Base-by-base conservation (phyloP, 192 early-diverging fungal species). In the Backusella morwellensis region DNA sequence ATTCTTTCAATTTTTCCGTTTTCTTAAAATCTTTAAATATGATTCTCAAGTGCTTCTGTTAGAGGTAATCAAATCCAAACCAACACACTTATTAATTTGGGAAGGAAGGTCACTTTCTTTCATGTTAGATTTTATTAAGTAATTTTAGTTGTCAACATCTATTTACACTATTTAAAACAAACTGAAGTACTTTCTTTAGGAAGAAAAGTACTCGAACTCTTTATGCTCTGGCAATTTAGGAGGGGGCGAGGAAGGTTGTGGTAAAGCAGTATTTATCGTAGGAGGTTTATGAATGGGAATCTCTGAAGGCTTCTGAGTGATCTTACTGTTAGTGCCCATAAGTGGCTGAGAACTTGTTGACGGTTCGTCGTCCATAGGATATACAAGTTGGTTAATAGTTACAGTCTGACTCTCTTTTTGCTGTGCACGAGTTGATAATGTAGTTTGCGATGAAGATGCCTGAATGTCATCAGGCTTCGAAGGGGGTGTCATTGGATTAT, bases 401-500 rank as follows among this genome's bases (percentile, higher is more conserved):
- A 63, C 23, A 1, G 11, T 63, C 29, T 29, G 21, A 5, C 56
- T 29, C 8, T 63, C 56, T 63, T 29, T 63, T 26, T 63, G 21
- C 3, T 29, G 23, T 63, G 56, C 26, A 29, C 21, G 56, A 12
- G 56, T 29, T 63, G 56, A 63, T 29, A 26, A 63, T 11, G 56
- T 63, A 14, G 56, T 63, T 12, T 63, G 56, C 12, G 56, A 63
- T 4, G 56, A 26, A 4, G 23, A 14, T 14, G 56, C 56, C 29
- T 63, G 56, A 63, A 9, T 63, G 12, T 70, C 35, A 70, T 70
- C 68, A 41, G 68, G 68, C 8, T 70, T 70, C 23, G 21, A 70
- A 21, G 21, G 11, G 14, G 6, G 19, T 36, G 35, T 36, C 38
- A 40, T 40, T 68, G 38, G 15, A 21, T 35, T 40, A 11, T 70